Evolutionary conservation across 129 eudicot species (phyloP).

Genomic region (Arctium minus): DNA sequence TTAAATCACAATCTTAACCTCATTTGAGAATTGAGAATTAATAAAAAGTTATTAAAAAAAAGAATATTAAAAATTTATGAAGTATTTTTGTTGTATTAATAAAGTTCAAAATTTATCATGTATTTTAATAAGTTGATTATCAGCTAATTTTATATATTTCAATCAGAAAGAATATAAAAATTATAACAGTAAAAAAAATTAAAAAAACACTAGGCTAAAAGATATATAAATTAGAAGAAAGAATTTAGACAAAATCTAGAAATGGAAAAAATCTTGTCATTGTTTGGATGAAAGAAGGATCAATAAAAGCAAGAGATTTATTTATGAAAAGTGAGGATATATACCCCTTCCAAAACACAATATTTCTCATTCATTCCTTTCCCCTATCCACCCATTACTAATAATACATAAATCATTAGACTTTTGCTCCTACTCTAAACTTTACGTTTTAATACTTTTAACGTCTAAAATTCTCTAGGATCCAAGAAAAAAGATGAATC

Average conservation of each 20-base stretch:
- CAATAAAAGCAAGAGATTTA: conserved; percentile 23
- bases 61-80: neutral
- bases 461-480: conserved; percentile 73
- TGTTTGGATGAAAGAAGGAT: conserved; percentile 26
- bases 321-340: conserved; percentile 26
- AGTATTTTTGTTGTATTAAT: too few species aligned
- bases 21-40: too few species aligned
- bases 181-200: too few species aligned
- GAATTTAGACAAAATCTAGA: conserved; percentile 16
- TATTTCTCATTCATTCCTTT: neutral
- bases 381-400: conserved; percentile 16
- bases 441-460: neutral
- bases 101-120: neutral
- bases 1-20: too few species aligned
- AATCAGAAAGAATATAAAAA: too few species aligned
- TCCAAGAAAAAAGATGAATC: conserved; percentile 83
- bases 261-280: conserved; percentile 1
- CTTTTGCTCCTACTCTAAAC: conserved; percentile 18
- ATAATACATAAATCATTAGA: neutral
- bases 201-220: too few species aligned
- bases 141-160: too few species aligned
- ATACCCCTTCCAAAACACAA: conserved; percentile 26
- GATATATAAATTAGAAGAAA: neutral
- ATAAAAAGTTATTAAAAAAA: too few species aligned
- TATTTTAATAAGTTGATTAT: too few species aligned